Base-by-base conservation (phyloP, 352 stramenopile species). In the Blastocystis sp. region DNA sequence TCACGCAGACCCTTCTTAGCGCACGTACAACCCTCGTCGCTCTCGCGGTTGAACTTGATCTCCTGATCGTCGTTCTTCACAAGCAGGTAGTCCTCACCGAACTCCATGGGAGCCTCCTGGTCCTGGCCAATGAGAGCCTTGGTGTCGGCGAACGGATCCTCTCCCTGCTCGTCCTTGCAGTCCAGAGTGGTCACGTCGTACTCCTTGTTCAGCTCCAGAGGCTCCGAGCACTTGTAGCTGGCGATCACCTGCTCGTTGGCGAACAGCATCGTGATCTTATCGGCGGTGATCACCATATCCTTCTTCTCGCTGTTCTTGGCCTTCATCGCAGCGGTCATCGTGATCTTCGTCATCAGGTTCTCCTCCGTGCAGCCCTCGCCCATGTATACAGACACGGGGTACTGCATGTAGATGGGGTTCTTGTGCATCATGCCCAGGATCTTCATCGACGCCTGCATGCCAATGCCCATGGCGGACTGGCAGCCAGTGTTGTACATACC, bases 341-440 rank as follows among this genome's bases (percentile, higher is more conserved):
- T 84, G 4, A 84, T 10, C 42, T 43, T 64, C 17, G 9, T 70
- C 14, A 43, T 43, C 54, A 57, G 38, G 10, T 38, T 6, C 6
- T 84, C 57, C 4, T 34, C 59, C 9, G 21, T n/a, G 43, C 52
- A 61, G 4, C 45, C 28, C 54, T 69, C 43, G 21, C 24, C 48
- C 10, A 84, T 70, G 57, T 42, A 69, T 11, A 52, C 28, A n/a
- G n/a, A 11, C 2, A 38, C 34, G 34, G 52, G n/a, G 43, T 61
- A 24, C n/a, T 24, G 14, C 19, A 84, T 43, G 38, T 84, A 84
- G 21, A 84, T 64, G 24, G 74, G 74, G 43, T 84, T 69, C 48
- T 84, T 68, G 57, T 84, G 74, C 74, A 84, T 84, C 74, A 84
- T 84, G 11, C 74, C 74, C 34, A 84, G 74, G 11, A 84, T 34